These are phyloP conservation scores for Echeveria elegans DNA, from an alignment of 164 flowering plant genomes.

Conservation along the genomic window DNA sequence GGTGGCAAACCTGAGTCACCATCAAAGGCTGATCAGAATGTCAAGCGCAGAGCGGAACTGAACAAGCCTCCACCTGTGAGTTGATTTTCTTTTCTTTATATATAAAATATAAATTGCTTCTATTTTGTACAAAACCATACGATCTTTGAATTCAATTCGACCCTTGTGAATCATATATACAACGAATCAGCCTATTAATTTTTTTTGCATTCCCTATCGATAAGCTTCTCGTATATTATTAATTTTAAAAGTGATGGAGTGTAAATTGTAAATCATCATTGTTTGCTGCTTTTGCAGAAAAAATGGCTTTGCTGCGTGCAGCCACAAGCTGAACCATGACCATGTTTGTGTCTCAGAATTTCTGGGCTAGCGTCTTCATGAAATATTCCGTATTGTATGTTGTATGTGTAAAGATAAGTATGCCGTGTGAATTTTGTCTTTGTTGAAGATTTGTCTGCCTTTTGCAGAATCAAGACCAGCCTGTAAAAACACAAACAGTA, in stretches of 20 bases:
- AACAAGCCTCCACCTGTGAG: conserved; percentile 10
- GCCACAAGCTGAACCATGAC: neutral
- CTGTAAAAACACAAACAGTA: neutral
- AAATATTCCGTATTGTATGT: neutral
- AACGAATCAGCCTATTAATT: neutral
- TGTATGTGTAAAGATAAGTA: conserved; percentile 4
- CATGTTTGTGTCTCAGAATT: neutral
- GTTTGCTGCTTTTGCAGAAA: neutral
- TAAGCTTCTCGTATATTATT: too few relatives aligned
- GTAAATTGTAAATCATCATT: neutral
- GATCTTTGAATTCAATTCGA: neutral
- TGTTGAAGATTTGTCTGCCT: neutral
- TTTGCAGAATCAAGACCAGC: neutral
- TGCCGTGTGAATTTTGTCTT: neutral
- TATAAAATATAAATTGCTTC: neutral
- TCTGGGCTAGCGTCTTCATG: neutral
- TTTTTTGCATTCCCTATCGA: too few relatives aligned
- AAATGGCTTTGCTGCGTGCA: neutral
- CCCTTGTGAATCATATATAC: neutral
- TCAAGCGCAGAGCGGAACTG: neutral
- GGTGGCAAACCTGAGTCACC: conserved; percentile 8
- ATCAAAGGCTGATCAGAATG: conserved; percentile 1
- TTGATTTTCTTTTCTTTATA: neutral
- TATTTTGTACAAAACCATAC: neutral
- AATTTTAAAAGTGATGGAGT: too few relatives aligned